Evolutionary conservation across 2,329 filamentous ascomycete genomes (phyloP).

Genomic region (Penicillium sp.): DNA sequence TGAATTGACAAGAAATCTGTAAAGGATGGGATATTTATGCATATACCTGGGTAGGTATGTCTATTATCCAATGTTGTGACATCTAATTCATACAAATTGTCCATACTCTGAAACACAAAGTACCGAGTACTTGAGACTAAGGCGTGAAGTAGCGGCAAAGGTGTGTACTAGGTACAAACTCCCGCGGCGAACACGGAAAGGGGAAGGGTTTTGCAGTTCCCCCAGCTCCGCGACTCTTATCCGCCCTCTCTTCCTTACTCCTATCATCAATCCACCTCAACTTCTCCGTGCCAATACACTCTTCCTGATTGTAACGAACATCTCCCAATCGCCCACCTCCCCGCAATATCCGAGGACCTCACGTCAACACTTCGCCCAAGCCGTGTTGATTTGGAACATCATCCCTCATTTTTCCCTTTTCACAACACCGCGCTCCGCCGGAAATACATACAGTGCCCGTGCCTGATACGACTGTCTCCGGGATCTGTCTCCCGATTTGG

Average conservation of each 20-base stretch:
- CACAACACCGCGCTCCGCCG: neutral
- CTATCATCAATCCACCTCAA: neutral
- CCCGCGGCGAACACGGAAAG: slow-evolving; percentile 2
- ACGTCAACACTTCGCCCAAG: neutral
- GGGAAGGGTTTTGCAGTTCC: slow-evolving; percentile 7
- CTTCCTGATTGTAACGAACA: neutral
- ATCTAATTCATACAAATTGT: neutral
- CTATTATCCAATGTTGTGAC: neutral
- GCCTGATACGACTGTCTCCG: neutral
- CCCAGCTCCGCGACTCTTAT: slow-evolving; percentile 4
- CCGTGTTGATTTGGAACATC: neutral
- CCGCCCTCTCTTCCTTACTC: neutral
- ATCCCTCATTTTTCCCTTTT: neutral
- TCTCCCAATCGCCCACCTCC: neutral
- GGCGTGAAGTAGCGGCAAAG: neutral
- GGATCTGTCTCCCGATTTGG: neutral
- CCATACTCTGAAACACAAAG: neutral
- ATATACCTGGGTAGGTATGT: too few species aligned
- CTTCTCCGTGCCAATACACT: neutral
- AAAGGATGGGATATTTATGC: neutral
- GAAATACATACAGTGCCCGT: neutral
- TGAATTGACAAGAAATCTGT: neutral
- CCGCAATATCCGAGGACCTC: neutral
- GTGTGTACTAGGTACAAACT: neutral
- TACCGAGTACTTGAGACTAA: neutral